Evolutionary conservation across 2,329 filamentous ascomycete genomes (phyloP), one percentile per base, ranked within the genome.

Genomic region (Harringtonia lauricola): DNA sequence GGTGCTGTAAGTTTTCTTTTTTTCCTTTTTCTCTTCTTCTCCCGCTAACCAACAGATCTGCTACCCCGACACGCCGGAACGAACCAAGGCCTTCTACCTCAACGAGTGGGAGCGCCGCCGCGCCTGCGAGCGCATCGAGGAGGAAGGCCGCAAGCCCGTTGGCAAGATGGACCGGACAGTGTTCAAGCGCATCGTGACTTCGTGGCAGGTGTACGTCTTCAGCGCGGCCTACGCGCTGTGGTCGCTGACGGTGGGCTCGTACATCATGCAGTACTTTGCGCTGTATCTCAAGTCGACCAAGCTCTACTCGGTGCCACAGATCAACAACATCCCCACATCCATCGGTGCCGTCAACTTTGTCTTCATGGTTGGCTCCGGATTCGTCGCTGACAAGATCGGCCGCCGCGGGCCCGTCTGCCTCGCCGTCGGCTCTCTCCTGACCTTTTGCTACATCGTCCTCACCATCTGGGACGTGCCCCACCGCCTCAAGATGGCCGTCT

Each of bases 101-200:
- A 65, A 55, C 56, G 62, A 63, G 1, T 59, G 79, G 49, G 83
- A 89, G 59, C 71, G 72, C 21, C 67, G 75, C 44, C 71, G 81
- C 33, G 79, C 85, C 48, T 67, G 73, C 14, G 72, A 81, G 37
- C 73, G 83, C 49, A 89, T 90, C 55, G 72, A 83, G 50, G 72
- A 78, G 42, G 65, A 67, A 36, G 65, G 64, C 17, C 59, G 63
- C 39, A 57, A 55, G 39, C 63, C 63, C 3, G 48, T 53, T 2
- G 60, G 61, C 2, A 62, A 62, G 48, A 54, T 65, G 43, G 54
- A 65, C 43, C 57, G 56, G 52, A 50, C 53, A 28, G 58, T 67
- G 18, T 47, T 66, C 42, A 52, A 54, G 38, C 60, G 64, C 43
- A 62, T 67, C 43, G 59, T 63, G 43, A 48, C 48, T 1, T 62